Evolutionary conservation across 2,329 filamentous ascomycete species (phyloP), one percentile per base, ranked within the genome.

Genomic region (Paecilomyces fulvus): DNA sequence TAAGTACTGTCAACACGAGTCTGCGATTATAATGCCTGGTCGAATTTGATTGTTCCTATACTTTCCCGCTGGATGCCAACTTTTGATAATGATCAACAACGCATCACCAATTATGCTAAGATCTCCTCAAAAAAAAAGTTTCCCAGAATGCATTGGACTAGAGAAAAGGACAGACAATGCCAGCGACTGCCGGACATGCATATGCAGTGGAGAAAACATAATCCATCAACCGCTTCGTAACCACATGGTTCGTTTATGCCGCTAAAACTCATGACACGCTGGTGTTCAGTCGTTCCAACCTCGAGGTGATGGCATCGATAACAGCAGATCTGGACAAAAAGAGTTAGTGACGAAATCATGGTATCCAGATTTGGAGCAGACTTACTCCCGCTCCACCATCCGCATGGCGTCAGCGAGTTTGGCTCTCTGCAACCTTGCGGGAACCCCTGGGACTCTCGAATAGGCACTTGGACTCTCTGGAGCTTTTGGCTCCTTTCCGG

Each of bases 301-400:
- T 72, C 52, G 71, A 65, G 1, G 73, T 74, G 25, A 76, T 75
- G 7, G 71, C 71, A 30, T 75, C 73, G 53, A 76, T 75, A 37
- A 75, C 72, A 49, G 72, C 73, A 58, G 73, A 74, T 55, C 73
- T 75, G 54, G 11, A 58, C 4, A 33, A 49, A 28, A 49, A 9
- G 54, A 57, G 55, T 67, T 55, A 62, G 55, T 17, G 28, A 48
- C 23, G 30, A 23, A 50, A 21, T 49, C n/a, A 49, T 1, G 51
- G 20, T 8, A 14, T 54, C 30, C 7, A 28, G n/a, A n/a, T 30
- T 25, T 10, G 23, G 31, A 28, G 21, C 21, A 14, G 46, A 68
- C 73, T 59, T 56, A 75, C 74, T 79, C 77, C 70, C 77, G 68
- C 57, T 79, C 77, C 51, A 80, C 74, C 75, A 79, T 75, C 46